These are phyloP conservation scores for Carex littledalei DNA, from an alignment of 176 grass and related monocot species.

Conservation along the genomic window DNA sequence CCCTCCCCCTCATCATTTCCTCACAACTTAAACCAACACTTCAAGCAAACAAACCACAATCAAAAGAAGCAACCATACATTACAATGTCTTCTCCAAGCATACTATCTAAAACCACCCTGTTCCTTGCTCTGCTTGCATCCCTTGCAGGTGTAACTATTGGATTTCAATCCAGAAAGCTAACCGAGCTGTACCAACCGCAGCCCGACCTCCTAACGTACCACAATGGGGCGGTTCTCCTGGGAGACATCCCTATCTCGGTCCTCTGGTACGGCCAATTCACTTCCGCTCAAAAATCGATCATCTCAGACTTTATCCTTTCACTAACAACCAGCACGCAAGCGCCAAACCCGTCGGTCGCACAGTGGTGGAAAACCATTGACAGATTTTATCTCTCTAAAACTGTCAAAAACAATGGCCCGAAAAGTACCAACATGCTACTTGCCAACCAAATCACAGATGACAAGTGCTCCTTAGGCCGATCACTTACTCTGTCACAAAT, in stretches of 20 bases:
- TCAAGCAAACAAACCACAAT: not conserved
- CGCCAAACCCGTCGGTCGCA: conserved; percentile 28
- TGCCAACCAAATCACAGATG: conserved; percentile 43
- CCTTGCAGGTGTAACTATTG: not conserved
- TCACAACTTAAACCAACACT: not conserved
- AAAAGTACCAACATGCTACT: conserved; percentile 29
- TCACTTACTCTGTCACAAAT: conserved; percentile 43
- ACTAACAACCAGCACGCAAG: conserved; percentile 9
- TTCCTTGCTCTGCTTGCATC: conserved; percentile 17
- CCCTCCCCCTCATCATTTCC: not conserved
- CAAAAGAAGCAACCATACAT: not conserved
- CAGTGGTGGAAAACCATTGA: conserved; percentile 57
- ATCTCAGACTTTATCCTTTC: conserved; percentile 68
- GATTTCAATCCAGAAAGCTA: conserved; percentile 33
- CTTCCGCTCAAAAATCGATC: conserved; percentile 46
- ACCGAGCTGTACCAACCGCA: conserved; percentile 35
- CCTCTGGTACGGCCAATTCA: conserved; percentile 61
- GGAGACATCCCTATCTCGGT: conserved; percentile 51
- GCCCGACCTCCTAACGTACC: conserved; percentile 51
- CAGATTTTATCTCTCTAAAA: conserved; percentile 40
- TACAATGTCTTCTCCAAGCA: not conserved
- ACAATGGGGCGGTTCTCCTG: conserved; percentile 47
- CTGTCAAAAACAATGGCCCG: not conserved
- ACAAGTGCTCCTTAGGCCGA: conserved; percentile 41
- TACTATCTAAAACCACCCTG: not conserved